phyloP scores from a whole-genome alignment of 192 early-diverging fungal species.

The Backusella luteola region DNA sequence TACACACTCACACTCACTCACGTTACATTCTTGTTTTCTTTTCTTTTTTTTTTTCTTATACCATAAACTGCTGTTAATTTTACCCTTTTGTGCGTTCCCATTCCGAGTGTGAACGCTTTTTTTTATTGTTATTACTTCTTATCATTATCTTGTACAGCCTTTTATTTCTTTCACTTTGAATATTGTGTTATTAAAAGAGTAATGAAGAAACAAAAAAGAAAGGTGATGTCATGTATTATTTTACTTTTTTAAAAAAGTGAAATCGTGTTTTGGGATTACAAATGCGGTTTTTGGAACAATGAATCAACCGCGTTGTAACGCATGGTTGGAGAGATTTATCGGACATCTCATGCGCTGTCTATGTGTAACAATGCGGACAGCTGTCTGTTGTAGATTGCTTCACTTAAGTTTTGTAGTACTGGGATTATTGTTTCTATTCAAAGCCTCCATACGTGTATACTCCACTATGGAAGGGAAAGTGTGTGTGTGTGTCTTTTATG shows the following conservation, averaged over 20 bases:
- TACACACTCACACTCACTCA: background rate
- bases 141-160: conserved; percentile 1
- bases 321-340: conserved; percentile 1
- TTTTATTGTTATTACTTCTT: background rate
- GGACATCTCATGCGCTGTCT: background rate
- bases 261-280: background rate
- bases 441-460: background rate
- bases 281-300: background rate
- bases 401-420: too few species aligned
- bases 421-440: too few species aligned
- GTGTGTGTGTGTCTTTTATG: too few species aligned
- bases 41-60: background rate
- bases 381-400: background rate
- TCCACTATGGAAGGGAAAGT: background rate
- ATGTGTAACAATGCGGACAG: background rate
- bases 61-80: conserved; percentile 9
- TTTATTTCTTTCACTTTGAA: background rate
- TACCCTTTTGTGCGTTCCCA: background rate
- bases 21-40: conserved; percentile 1
- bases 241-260: background rate
- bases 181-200: background rate
- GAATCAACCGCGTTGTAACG: background rate
- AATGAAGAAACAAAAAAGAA: background rate
- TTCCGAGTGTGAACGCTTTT: too few species aligned
- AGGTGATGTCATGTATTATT: background rate